Evolutionary conservation across 2,329 filamentous ascomycete species (phyloP).

Genomic region (Verruconis gallopava): DNA sequence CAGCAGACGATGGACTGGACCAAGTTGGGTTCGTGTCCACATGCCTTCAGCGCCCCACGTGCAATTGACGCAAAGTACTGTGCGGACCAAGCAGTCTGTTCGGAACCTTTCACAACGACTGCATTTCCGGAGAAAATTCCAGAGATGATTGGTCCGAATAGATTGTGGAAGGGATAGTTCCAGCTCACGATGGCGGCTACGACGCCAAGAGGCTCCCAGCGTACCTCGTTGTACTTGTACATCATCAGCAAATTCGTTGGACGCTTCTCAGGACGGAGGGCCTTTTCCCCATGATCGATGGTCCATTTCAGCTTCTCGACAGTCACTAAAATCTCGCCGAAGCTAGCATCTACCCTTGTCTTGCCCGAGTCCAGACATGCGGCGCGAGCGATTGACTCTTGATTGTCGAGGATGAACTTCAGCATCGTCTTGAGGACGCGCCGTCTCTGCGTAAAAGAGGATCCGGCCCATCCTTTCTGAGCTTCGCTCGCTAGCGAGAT

Average conservation of each 20-base stretch:
- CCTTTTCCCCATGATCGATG: conserved; percentile 74
- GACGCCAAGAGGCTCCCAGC: conserved; percentile 85
- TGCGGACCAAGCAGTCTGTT: conserved; percentile 90
- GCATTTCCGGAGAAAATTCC: conserved; percentile 84
- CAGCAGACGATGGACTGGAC: conserved; percentile 82
- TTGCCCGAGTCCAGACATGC: conserved; percentile 92
- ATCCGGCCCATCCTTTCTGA: conserved; percentile 64
- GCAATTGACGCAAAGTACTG: conserved; percentile 70
- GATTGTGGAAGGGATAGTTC: conserved; percentile 95
- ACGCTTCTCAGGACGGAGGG: conserved; percentile 55
- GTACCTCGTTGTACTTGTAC: conserved; percentile 85
- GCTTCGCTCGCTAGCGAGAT: conserved; percentile 61
- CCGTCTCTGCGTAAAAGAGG: conserved; percentile 63
- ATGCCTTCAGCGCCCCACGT: conserved; percentile 63
- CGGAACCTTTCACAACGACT: conserved; percentile 85
- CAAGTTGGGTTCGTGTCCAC: conserved; percentile 69
- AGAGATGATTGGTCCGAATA: conserved; percentile 82
- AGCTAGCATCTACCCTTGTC: conserved; percentile 84
- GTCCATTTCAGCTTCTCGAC: conserved; percentile 93
- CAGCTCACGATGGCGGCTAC: conserved; percentile 88
- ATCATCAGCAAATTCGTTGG: conserved; percentile 88
- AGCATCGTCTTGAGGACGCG: conserved; percentile 71
- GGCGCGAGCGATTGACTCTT: conserved; percentile 71
- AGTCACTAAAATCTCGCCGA: conserved; percentile 91
- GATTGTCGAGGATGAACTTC: conserved; percentile 74